Conservation (phyloP, 2,329 filamentous ascomycete genomes). For the Aspergillus neoniger region DNA sequence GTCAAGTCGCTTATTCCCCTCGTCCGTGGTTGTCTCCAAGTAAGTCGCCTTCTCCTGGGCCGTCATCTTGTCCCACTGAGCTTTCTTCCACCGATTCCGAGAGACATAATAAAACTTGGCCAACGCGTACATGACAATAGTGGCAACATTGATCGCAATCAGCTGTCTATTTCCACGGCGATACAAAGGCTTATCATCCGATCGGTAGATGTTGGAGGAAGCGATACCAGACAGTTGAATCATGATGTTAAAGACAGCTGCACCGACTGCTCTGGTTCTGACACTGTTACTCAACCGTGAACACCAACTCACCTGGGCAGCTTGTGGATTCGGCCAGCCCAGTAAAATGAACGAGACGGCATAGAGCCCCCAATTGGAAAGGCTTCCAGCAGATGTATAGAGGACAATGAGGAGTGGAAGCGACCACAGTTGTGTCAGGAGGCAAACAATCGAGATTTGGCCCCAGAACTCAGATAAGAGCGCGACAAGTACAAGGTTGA, state of each 20-base stretch:
- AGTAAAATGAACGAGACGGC: constrained; percentile 51
- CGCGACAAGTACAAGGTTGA: constrained; percentile 49
- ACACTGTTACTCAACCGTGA: constrained; percentile 39
- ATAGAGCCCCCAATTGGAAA: constrained; percentile 52
- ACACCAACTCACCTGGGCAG: constrained; percentile 26
- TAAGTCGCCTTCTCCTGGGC: constrained; percentile 53
- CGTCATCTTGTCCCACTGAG: constrained; percentile 49
- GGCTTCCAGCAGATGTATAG: constrained; percentile 44
- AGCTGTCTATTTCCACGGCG: constrained; percentile 54
- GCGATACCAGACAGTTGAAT: constrained; percentile 40
- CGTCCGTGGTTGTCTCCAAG: constrained; percentile 52
- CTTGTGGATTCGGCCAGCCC: constrained; percentile 15
- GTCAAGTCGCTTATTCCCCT: constrained; percentile 57
- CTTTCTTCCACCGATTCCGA: constrained; percentile 38
- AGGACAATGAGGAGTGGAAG: constrained; percentile 54
- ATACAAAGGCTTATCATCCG: constrained; percentile 56
- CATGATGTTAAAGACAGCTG: constrained; percentile 44
- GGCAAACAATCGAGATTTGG: constrained; percentile 53
- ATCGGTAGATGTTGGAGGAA: constrained; percentile 29
- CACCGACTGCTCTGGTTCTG: constrained; percentile 38
- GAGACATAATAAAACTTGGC: constrained; percentile 33
- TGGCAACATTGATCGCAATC: constrained; percentile 51
- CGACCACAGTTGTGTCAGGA: constrained; percentile 54
- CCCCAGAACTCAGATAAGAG: constrained; percentile 45
- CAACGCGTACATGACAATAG: constrained; percentile 51